Base-by-base conservation (phyloP, 768 basidiomycete species). In the Boletus bicolor region DNA sequence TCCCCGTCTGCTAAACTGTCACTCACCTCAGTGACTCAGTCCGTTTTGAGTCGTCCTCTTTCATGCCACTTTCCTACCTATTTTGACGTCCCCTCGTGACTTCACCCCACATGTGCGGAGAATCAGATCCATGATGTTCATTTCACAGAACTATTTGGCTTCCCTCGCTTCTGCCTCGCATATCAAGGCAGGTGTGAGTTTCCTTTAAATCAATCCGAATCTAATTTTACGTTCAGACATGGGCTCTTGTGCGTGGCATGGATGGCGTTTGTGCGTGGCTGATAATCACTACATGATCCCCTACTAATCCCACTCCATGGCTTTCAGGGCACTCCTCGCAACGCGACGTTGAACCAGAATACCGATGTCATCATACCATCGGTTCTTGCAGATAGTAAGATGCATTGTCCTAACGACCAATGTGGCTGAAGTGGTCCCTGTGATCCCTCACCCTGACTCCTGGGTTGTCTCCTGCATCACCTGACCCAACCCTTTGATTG, bases 21-120 rank as follows among this genome's bases (percentile, higher is more conserved):
- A n/a, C 14, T 51, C 41, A 26, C 9, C 34, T 42, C 37, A 9
- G 35, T 30, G 49, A 53, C 24, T 51, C 49, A 35, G 49, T 50
- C 51, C 52, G 35, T 46, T 41, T 47, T 14, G 28, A 36, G 36
- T 56, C 51, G 24, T 35, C 37, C 55, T 56, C 42, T 38, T 54
- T 45, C 49, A 9, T 46, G 39, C 54, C 32, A 44, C 38, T 34
- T 48, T 36, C 52, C 64, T 64, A 38, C 67, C 51, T 49, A 47
- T 62, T 51, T 46, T 37, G 57, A 68, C 53, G 24, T 49, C 53
- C 41, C 49, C 61, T 51, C 64, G 53, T 69, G 64, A 61, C 62
- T 49, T 30, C 57, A 56, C 70, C 65, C 68, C 70, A 58, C 65
- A 59, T 47, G 61, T 53, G 68, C 55, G 60, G 65, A 68, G 70